Base-by-base conservation (phyloP, 2,329 filamentous ascomycete genomes). In the Arthroderma sp. region DNA sequence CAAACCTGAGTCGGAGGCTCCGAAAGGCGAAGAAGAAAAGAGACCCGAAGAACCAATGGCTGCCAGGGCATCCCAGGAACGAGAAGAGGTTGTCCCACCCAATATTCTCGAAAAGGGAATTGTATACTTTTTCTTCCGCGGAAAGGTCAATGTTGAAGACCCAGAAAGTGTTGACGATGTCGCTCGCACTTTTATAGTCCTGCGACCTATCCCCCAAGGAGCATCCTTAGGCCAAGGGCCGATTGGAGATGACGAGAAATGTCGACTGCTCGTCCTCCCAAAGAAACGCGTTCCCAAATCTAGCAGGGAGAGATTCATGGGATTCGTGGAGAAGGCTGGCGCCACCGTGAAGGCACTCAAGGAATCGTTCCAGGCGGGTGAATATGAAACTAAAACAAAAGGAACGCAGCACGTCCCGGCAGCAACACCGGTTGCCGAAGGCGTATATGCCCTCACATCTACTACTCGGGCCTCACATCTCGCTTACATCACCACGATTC, bases 61-160 rank as follows among this genome's bases (percentile, higher is more conserved):
- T 33, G 47, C 39, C 11, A 37, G 36, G 44, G 48, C 32, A 43
- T 71, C 73, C 2, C 61, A 69, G 11, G 58, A 72, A 42, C 69
- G 74, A 36, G 70, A 72, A 53, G 62, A 71, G 38, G 62, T 67
- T 2, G 62, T 73, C 34, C 69, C 77, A 1, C 75, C 73, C 4
- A 79, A 69, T 48, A 78, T 94, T 27, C 71, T 93, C 2, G 87
- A 95, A 58, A 94, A 91, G 56, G 87, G 87, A 3, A 75, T 91
- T 54, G 80, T 94, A 53, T 94, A 94, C 69, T 94, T 94, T 72
- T 93, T 94, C 69, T 82, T 83, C 55, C 80, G 87, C 11, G 78
- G 79, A 5, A 80, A 86, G 8, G 84, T 94, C 33, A 77, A 78
- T 42, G 72, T 84, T 28, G 76, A 86, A 4, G 72, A 84, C 5